phyloP scores from a whole-genome alignment of 2,329 filamentous ascomycete species.

The Thermomyces lanuginosus region DNA sequence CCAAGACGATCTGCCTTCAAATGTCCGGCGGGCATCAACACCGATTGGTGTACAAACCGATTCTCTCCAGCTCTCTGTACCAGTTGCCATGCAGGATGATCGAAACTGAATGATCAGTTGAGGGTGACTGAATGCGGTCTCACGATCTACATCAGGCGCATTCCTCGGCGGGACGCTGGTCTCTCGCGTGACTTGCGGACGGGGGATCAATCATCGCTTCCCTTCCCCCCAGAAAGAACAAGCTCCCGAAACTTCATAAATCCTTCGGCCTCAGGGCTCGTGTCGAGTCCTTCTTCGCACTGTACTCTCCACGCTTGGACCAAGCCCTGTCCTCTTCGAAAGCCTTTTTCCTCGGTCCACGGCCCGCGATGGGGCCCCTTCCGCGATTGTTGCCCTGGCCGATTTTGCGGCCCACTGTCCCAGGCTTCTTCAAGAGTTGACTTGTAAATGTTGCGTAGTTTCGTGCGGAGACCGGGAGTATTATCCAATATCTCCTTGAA shows the following conservation, averaged over 20 bases:
- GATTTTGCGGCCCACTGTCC: constrained; percentile 15
- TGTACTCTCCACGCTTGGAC: constrained; percentile 22
- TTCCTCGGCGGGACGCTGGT: too few relatives aligned
- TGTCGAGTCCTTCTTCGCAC: constrained; percentile 20
- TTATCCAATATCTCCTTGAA: constrained; percentile 23
- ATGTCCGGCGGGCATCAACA: too few relatives aligned
- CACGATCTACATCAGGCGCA: too few relatives aligned
- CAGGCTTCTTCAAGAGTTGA: constrained; percentile 26
- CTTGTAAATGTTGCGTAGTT: constrained; percentile 28
- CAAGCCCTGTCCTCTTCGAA: constrained; percentile 25
- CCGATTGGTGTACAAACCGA: too few relatives aligned
- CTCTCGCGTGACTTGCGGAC: neutral
- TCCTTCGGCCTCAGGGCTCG: constrained; percentile 17
- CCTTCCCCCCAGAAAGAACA: constrained; percentile 11
- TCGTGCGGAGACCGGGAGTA: constrained; percentile 23
- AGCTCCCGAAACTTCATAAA: constrained; percentile 23
- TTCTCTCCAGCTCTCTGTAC: too few relatives aligned
- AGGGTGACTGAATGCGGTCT: too few relatives aligned
- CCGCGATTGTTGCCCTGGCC: constrained; percentile 9
- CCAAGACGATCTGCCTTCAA: too few relatives aligned
- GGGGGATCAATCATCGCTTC: neutral
- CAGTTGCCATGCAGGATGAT: too few relatives aligned
- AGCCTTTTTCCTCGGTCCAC: constrained; percentile 29
- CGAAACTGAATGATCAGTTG: too few relatives aligned
- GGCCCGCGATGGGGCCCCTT: constrained; percentile 12